Conservation (phyloP, 257 asterid species). For the Oldenlandia corymbosa region DNA sequence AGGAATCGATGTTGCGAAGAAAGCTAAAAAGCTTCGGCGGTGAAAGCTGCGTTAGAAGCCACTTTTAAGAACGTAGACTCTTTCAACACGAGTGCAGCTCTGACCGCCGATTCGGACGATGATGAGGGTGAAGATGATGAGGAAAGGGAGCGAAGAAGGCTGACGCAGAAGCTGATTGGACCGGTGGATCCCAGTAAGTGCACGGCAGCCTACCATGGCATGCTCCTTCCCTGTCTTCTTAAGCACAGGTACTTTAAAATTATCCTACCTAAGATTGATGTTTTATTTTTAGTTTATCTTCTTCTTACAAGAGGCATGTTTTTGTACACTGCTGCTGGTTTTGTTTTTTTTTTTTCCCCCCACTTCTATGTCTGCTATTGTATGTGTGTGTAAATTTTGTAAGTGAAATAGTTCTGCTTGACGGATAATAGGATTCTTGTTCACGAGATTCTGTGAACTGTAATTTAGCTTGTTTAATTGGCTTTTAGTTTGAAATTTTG, state of each 20-base stretch:
- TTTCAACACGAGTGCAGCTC: conserved; percentile 15
- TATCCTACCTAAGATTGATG: background rate
- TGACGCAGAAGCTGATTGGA: conserved; percentile 52
- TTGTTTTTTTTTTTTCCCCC: background rate
- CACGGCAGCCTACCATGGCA: conserved; percentile 92
- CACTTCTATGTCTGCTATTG: background rate
- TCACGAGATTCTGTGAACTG: background rate
- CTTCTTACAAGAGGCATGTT: background rate
- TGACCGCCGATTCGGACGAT: conserved; percentile 38
- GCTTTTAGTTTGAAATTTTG: background rate
- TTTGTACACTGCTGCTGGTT: background rate
- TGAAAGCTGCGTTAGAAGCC: conserved; percentile 98
- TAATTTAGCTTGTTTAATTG: background rate
- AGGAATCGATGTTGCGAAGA: no score
- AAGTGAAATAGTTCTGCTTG: no score
- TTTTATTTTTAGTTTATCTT: background rate
- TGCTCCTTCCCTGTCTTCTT: conserved; percentile 98
- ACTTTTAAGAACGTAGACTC: conserved; percentile 58
- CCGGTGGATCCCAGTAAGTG: conserved; percentile 88
- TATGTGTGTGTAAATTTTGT: background rate
- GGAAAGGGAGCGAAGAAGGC: conserved; percentile 34
- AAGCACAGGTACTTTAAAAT: conserved; percentile 58
- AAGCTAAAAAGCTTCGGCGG: conserved; percentile 91
- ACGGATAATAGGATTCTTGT: background rate
- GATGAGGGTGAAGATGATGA: conserved; percentile 56